Base-by-base conservation (phyloP, 768 basidiomycete species). In the Trametes punicea region DNA sequence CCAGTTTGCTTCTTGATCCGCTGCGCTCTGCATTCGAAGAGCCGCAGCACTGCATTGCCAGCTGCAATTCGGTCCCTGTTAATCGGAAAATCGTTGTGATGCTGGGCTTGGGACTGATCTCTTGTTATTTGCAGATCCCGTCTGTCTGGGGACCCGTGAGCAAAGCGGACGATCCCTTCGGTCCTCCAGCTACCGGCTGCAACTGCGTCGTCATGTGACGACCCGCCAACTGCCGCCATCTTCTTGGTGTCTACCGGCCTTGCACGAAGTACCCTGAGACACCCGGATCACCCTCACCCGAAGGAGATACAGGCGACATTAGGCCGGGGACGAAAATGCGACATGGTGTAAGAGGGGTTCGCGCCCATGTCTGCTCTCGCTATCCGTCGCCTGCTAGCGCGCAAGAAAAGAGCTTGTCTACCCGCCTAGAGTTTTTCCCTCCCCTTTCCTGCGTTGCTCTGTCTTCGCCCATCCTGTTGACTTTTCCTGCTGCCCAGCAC, bases 61-160 rank as follows among this genome's bases (percentile, higher is more conserved):
- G n/a, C n/a, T n/a, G n/a, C n/a, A n/a, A n/a, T n/a, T n/a, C 34
- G 13, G 15, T 36, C 31, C 13, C 31, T 13, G 31, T 31, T 31
- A n/a, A n/a, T n/a, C n/a, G n/a, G 6, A n/a, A 38, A 38, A 5
- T 38, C 36, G 20, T 3, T 16, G 20, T 15, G 3, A 1, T 29
- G 1, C 2, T 21, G 46, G 23, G 6, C 52, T 10, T 16, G 3
- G 27, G 20, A 18, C 65, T 66, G 48, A 66, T 62, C 33, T 60
- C 56, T 39, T 3, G 54, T 31, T 50, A n/a, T n/a, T 26, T 64
- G 21, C 66, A 94, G 89, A 88, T 96, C 46, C 94, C 95, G 23
- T 93, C 90, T 18, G 92, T 99, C 1, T 99, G 97, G 97, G 97
- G 97, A 9, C 87, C 91, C 21, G 86, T 96, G n/a, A 84, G 84